Percentiles rank a stretch among this genome's conserved stretches.
Evolutionary conservation across 2,329 filamentous ascomycete species (phyloP).

Genomic region (Penicillium hesseltinei): DNA sequence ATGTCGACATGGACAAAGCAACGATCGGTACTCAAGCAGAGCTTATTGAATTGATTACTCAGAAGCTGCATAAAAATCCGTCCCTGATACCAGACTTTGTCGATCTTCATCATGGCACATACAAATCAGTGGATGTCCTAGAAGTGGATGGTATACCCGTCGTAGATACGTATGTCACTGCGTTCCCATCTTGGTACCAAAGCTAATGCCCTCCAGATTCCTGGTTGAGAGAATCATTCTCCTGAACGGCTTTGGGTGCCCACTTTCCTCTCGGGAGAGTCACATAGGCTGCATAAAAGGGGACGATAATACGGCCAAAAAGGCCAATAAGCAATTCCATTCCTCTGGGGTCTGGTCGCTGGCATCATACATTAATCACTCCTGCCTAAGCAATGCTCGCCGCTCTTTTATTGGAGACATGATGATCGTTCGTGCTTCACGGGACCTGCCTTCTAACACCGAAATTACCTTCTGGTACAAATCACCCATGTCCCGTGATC

Average conservation of each 20-base stretch:
- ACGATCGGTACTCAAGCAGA: conserved; percentile 41
- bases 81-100: conserved; percentile 33
- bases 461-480: conserved; percentile 50
- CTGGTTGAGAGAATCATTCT: conserved; percentile 45
- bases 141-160: conserved; percentile 41
- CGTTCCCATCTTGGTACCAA: not conserved
- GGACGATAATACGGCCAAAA: not conserved
- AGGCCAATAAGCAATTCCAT: conserved; percentile 3
- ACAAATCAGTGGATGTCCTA: conserved; percentile 29
- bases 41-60: conserved; percentile 43
- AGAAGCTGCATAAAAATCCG: conserved; percentile 49
- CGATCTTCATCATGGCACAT: conserved; percentile 44
- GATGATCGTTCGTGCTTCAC: conserved; percentile 50
- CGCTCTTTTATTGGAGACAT: conserved; percentile 57
- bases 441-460: conserved; percentile 43
- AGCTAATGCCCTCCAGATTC: conserved; percentile 39
- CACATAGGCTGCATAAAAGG: conserved; percentile 13
- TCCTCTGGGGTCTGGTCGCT: conserved; percentile 50
- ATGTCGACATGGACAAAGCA: conserved; percentile 31
- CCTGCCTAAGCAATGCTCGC: conserved; percentile 48
- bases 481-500: conserved; percentile 11
- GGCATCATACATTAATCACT: conserved; percentile 55
- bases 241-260: conserved; percentile 48
- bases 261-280: conserved; percentile 23
- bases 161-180: conserved; percentile 47